Evolutionary conservation across 1,284 basidiomycete species (phyloP).

Genomic region (Abortiporus biennis): DNA sequence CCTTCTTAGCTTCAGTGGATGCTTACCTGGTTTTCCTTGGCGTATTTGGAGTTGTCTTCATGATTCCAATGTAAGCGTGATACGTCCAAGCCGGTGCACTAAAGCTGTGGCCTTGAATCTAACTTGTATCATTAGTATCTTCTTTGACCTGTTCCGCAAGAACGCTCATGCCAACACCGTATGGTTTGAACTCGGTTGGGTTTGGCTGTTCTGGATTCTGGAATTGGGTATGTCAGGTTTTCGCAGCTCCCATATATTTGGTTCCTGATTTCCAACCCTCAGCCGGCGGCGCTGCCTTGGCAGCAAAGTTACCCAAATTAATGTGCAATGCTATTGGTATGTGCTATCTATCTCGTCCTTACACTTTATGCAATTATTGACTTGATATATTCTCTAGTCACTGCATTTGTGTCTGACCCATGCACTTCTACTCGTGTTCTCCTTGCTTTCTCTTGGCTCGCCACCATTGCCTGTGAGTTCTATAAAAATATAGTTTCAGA

Average conservation of each 20-base stretch:
- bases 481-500: constrained; percentile 1
- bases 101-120: neutral
- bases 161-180: constrained; percentile 50
- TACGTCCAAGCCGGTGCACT: neutral
- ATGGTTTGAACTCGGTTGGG: constrained; percentile 70
- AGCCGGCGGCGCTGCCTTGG: constrained; percentile 44
- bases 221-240: constrained; percentile 46
- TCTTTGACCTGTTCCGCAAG: constrained; percentile 49
- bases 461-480: constrained; percentile 44
- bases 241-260: neutral
- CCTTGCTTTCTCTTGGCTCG: constrained; percentile 61
- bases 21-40: constrained; percentile 59
- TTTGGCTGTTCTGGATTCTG: constrained; percentile 49
- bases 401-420: constrained; percentile 18
- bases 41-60: constrained; percentile 46
- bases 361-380: constrained; percentile 9
- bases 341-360: constrained; percentile 13
- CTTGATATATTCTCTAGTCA: constrained; percentile 11
- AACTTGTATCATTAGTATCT: constrained; percentile 36
- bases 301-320: constrained; percentile 29
- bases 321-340: constrained; percentile 26
- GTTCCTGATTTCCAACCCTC: constrained; percentile 5
- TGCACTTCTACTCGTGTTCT: constrained; percentile 57
- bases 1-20: constrained; percentile 40
- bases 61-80: constrained; percentile 52